Conservation (phyloP, 2,329 filamentous ascomycete genomes). For the Phoma sp. region DNA sequence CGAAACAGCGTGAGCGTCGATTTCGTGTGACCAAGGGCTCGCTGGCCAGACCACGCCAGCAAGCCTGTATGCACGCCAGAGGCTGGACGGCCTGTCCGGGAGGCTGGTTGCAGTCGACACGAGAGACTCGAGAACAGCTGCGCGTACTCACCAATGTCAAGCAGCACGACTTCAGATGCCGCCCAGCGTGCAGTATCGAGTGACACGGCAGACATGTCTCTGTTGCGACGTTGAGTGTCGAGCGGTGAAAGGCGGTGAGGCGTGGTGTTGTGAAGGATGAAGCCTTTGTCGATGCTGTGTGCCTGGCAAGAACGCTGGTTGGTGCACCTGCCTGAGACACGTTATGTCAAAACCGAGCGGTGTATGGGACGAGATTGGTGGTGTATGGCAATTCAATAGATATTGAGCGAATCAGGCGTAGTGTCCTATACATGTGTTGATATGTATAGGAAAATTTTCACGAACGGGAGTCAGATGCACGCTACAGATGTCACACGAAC, state of each 20-base stretch:
- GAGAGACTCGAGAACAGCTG: constrained; percentile 24
- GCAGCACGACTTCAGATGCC: constrained; percentile 57
- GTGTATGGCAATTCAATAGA: constrained; percentile 21
- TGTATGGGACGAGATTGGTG: constrained; percentile 30
- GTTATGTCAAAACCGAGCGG: constrained; percentile 37
- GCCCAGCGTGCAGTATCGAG: constrained; percentile 40
- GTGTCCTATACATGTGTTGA: constrained; percentile 18
- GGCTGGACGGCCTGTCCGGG: constrained; percentile 10
- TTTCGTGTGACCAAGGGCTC: constrained; percentile 12
- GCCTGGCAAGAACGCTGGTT: constrained; percentile 34
- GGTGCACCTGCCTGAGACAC: constrained; percentile 29
- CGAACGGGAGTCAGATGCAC: constrained; percentile 12
- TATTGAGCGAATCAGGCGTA: constrained; percentile 14
- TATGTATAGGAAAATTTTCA: constrained; percentile 30
- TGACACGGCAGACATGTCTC: constrained; percentile 35
- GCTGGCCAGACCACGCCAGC: constrained; percentile 26
- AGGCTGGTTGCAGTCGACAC: constrained; percentile 28
- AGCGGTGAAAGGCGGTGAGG: constrained; percentile 45
- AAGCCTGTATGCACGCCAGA: constrained; percentile 22
- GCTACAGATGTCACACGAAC: constrained; percentile 18
- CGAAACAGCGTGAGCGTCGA: constrained; percentile 21
- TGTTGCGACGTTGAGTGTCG: constrained; percentile 19
- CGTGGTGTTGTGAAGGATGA: constrained; percentile 29
- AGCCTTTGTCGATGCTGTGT: constrained; percentile 25
- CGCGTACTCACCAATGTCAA: constrained; percentile 63